Evolutionary conservation across 345 rosid species (phyloP), one percentile per base, ranked within the genome.

Genomic region (Odontarrhena argentea): DNA sequence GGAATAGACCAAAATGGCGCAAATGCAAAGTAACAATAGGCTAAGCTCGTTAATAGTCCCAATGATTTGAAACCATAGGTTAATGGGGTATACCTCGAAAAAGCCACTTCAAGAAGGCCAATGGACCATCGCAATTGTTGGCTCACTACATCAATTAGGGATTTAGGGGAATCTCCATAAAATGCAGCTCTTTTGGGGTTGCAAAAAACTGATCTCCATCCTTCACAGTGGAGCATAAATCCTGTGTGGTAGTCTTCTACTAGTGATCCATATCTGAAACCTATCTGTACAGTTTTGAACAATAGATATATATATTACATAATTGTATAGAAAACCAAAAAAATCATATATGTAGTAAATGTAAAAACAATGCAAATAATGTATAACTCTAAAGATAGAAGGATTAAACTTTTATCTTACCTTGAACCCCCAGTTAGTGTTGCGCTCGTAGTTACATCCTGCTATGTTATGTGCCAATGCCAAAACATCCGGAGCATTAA

Each of bases 221-320:
- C 93, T 47, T 86, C 88, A 63, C 96, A 85, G 0, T 85, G 81
- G 15, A 88, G 74, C 32, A 2, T 46, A 56, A 64, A 86, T 0
- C 88, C 84, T 5, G 97, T 88, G 75, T 58, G 81, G 47, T 38
- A 81, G 74, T 88, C 94, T 76, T 91, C 97, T 4, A 84, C 88
- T 34, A 91, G 38, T 1, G 97, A 81, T 0, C 96, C 96, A 48
- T 88, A 91, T 47, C 88, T 69, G 14, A 77, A 81, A 0, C 97
- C 97, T 13, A 64, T 75, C 93, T 88, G 78, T 47, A 50, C 12
- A 12, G 6, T 40, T 63, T 49, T 18, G 4, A n/a, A n/a, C n/a
- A n/a, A n/a, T n/a, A n/a, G n/a, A n/a, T n/a, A n/a, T n/a, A n/a
- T n/a, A n/a, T n/a, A n/a, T n/a, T n/a, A n/a, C n/a, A n/a, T n/a